Base-by-base conservation (phyloP, 257 asterid genomes). In the Gardenia jasminoides region DNA sequence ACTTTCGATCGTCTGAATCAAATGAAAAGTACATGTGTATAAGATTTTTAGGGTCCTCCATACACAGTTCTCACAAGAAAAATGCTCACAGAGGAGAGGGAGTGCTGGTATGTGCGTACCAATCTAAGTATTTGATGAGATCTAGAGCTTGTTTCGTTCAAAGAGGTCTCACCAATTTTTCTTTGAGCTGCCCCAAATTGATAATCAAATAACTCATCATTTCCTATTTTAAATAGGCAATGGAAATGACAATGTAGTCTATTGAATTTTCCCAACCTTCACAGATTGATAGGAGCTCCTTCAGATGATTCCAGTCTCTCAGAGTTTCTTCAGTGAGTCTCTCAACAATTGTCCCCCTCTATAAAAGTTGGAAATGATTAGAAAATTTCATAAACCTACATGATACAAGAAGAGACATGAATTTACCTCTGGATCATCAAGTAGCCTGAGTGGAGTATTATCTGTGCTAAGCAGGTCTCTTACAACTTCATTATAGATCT, bases 341-440 rank as follows among this genome's bases (percentile, higher is more conserved):
- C 85, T 96, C 98, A 80, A 96, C 89, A 46, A 92, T 87, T 70
- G 97, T 94, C 79, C 98, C 99, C 85, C 84, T 96, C 99, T 93
- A 78, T 80, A 84, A 50, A 84, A 67, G 73, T 79, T 74, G 75
- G 76, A 80, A 82, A 47, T 72, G 52, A 78, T 80, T 74, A 81
- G 79, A 85, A 33, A 52, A 70, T 44, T 54, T 62, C 84, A 47
- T 70, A 52, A 43, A 68, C 67, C 47, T 44, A 70, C 16, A 78
- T 62, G 39, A 75, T 66, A 61, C 82, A 80, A 86, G 67, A 74
- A 68, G 69, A 73, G 69, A 73, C 16, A 43, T 82, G 72, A 79
- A 92, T 94, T 92, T 87, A 93, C 99, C 82, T 96, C 98, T 36
- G 98, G 99, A 86, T 96, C 99, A 88, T 96, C 99, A 78, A 96